Percentiles rank a stretch among this genome's conserved stretches.
These are phyloP conservation scores for Parathielavia hyrcaniae DNA, from an alignment of 495 filamentous ascomycete genomes.

Conservation along the genomic window DNA sequence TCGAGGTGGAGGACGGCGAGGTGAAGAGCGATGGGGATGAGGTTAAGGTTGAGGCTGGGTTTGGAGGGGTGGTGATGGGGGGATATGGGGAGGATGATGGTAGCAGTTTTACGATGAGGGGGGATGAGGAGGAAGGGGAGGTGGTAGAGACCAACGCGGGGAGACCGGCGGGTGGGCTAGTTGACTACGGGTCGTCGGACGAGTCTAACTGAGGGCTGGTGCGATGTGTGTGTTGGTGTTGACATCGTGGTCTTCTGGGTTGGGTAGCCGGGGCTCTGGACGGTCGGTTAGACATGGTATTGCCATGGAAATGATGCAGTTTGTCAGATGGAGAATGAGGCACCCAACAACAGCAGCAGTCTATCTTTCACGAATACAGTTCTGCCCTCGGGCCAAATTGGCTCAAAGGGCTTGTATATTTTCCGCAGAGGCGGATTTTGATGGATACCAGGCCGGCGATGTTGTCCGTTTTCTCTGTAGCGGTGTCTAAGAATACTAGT, in stretches of 20 bases:
- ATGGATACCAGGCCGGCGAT: too few relatives aligned
- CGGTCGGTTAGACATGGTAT: too few relatives aligned
- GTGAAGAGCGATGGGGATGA: constrained; percentile 22
- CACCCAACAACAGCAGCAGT: too few relatives aligned
- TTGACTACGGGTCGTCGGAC: constrained; percentile 20
- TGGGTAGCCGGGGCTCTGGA: neutral
- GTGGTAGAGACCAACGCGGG: neutral
- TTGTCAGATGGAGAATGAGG: too few relatives aligned
- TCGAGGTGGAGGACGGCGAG: constrained; percentile 25
- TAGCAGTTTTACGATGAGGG: neutral
- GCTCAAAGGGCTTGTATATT: too few relatives aligned
- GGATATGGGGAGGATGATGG: neutral
- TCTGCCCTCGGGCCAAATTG: too few relatives aligned
- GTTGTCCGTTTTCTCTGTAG: too few relatives aligned
- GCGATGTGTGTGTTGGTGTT: neutral
- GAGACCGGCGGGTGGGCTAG: constrained; percentile 5
- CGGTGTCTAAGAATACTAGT: too few relatives aligned
- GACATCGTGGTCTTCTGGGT: neutral
- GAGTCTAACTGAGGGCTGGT: constrained; percentile 8
- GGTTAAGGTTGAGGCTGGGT: constrained; percentile 1
- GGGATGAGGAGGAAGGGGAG: constrained; percentile 3
- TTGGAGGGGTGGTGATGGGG: neutral
- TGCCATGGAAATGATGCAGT: too few relatives aligned
- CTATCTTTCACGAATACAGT: too few relatives aligned
- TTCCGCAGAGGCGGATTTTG: too few relatives aligned